Conservation (phyloP, 768 basidiomycete species). For the Hortiboletus flavorubellus region DNA sequence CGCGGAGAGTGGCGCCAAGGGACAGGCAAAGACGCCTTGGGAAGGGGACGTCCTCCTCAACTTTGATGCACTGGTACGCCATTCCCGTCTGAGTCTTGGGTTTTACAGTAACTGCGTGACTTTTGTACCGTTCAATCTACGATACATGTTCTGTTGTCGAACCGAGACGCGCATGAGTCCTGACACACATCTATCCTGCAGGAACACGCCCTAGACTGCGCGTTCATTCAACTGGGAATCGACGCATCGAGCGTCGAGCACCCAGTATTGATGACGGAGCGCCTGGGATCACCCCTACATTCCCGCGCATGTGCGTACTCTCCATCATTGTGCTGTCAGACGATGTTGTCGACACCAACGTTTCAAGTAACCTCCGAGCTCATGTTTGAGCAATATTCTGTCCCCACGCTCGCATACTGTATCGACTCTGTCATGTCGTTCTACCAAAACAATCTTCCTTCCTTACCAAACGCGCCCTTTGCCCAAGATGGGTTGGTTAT, state of each 20-base stretch:
- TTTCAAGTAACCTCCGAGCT: conserved; percentile 87
- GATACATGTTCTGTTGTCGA: neutral
- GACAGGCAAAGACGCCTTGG: conserved; percentile 80
- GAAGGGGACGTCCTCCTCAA: conserved; percentile 93
- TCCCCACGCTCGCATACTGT: conserved; percentile 82
- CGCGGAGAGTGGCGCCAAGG: conserved; percentile 77
- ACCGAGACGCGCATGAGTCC: neutral
- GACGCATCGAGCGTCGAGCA: conserved; percentile 74
- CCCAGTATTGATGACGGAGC: conserved; percentile 92
- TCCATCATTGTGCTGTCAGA: neutral
- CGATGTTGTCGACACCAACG: neutral
- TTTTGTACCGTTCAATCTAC: too few relatives aligned
- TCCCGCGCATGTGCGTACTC: conserved; percentile 72
- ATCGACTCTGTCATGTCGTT: conserved; percentile 93
- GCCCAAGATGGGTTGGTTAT: conserved; percentile 76
- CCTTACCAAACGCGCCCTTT: conserved; percentile 35
- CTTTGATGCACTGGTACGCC: conserved; percentile 87
- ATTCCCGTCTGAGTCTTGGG: neutral
- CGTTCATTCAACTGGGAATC: conserved; percentile 84
- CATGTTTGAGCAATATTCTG: conserved; percentile 90
- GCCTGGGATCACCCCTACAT: conserved; percentile 83
- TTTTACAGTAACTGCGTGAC: neutral
- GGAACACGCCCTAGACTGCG: conserved; percentile 95
- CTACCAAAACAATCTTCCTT: conserved; percentile 67
- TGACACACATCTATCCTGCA: conserved; percentile 38